phyloP scores from a whole-genome alignment of 2,329 filamentous ascomycete genomes.

The Pochonia chlamydosporia region DNA sequence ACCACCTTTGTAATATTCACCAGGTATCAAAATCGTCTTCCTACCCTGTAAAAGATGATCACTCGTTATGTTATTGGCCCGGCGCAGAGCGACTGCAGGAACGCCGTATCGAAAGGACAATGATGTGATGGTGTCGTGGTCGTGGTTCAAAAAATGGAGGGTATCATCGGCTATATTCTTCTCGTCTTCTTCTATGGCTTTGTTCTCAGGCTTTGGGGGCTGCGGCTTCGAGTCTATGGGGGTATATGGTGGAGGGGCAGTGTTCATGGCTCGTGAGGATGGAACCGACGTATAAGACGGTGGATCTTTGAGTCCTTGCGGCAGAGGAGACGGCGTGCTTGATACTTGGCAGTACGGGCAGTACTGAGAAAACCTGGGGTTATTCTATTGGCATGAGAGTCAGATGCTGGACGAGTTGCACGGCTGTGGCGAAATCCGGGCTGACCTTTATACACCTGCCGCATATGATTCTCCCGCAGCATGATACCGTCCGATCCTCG shows the following conservation, averaged over 20 bases:
- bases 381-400: conserved; percentile 33
- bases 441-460: conserved; percentile 58
- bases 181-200: conserved; percentile 14
- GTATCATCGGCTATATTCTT: conserved; percentile 51
- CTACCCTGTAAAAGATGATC: conserved; percentile 67
- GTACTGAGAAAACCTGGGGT: conserved; percentile 60
- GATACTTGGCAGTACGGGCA: conserved; percentile 76
- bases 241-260: conserved; percentile 35
- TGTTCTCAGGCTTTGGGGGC: not conserved
- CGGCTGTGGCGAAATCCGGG: not conserved
- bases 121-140: conserved; percentile 60
- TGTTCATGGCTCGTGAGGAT: conserved; percentile 18
- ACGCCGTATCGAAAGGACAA: conserved; percentile 68
- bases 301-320: conserved; percentile 62
- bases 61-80: conserved; percentile 62
- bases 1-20: conserved; percentile 60
- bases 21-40: conserved; percentile 65
- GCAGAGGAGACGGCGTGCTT: conserved; percentile 46
- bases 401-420: not conserved
- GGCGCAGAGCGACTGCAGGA: conserved; percentile 55
- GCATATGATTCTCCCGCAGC: conserved; percentile 68
- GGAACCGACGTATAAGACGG: conserved; percentile 52
- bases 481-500: conserved; percentile 56
- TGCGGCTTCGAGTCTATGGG: not conserved
- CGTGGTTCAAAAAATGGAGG: conserved; percentile 68